Base-by-base conservation (phyloP, 2,329 filamentous ascomycete genomes). In the Aspergillaceae sp. region DNA sequence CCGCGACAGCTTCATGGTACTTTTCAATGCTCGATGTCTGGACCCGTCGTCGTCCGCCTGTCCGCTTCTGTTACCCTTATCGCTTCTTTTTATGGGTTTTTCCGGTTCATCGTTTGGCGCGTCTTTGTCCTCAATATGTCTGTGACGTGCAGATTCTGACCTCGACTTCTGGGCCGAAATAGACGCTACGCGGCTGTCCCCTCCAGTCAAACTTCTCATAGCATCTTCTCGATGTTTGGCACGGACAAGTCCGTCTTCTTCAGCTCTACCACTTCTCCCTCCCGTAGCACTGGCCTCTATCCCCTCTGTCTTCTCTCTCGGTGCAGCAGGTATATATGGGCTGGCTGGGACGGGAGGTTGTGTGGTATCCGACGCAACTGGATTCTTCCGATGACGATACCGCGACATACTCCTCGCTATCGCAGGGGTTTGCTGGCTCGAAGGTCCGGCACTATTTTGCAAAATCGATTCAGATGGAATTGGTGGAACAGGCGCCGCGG, bases 361-460 rank as follows among this genome's bases (percentile, higher is more conserved):
- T 19, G 7, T 8, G 19, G 36, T 9, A 19, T 11, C 8, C 7
- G 36, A 38, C 8, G 26, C 8, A 8, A 4, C 36, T 9, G 44
- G 52, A 53, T 44, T 58, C 55, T 48, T 58, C 53, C 53, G 51
- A 45, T 63, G 63, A 38, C 61, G 57, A 43, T 65, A 64, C 36
- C 62, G 61, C 48, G 62, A 65, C 56, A 64, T 65, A 45, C 61
- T 64, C 41, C 59, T 58, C 27, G 58, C 54, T 34, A 65, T 56
- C 19, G 57, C 56, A n/a, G 57, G 32, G 36, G 29, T 43, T 11
- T 45, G 37, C 19, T 28, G 33, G n/a, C 27, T 42, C 7, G 42
- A 26, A 33, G 38, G 37, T 7, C 38, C 41, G 7, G 47, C 19
- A 8, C 26, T 33, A 40, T 47, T 41, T 33, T 48, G 52, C 27